Conservation (phyloP, 2,329 filamentous ascomycete species). For the Cadophora malorum region DNA sequence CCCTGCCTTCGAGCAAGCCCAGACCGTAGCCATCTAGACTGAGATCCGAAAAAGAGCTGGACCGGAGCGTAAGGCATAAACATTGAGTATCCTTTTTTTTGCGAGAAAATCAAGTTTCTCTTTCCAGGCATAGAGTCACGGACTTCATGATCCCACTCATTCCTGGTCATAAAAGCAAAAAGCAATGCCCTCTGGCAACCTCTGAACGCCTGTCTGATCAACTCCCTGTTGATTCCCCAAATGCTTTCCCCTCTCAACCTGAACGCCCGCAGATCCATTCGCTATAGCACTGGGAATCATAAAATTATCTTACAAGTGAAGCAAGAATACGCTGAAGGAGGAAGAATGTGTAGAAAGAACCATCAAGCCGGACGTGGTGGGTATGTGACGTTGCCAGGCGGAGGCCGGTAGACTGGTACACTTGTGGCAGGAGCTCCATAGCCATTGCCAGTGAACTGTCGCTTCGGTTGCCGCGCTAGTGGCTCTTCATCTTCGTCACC, state of each 20-base stretch:
- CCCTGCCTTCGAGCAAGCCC: neutral
- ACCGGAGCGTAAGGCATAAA: neutral
- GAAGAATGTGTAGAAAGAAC: neutral
- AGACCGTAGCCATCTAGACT: constrained; percentile 4
- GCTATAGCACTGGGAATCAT: constrained; percentile 22
- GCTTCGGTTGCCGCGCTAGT: constrained; percentile 44
- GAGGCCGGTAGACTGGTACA: constrained; percentile 29
- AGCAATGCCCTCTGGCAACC: neutral
- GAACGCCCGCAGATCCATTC: constrained; percentile 9
- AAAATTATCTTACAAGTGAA: constrained; percentile 21
- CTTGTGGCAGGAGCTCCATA: constrained; percentile 21
- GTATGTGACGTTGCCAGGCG: constrained; percentile 14
- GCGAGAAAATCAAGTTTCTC: neutral
- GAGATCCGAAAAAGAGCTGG: constrained; percentile 8
- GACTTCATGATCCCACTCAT: constrained; percentile 9
- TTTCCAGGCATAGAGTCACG: neutral
- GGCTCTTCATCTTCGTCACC: constrained; percentile 58
- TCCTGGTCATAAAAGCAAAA: constrained; percentile 7
- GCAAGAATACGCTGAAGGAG: constrained; percentile 8
- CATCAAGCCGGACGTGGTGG: constrained; percentile 1
- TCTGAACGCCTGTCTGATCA: constrained; percentile 3
- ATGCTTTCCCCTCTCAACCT: constrained; percentile 8
- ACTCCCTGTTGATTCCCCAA: neutral
- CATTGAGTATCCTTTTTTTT: neutral
- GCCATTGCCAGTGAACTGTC: constrained; percentile 37